These are phyloP conservation scores for Chaetomiaceae sp. DNA, from an alignment of 2,329 filamentous ascomycete species.

Conservation along the genomic window DNA sequence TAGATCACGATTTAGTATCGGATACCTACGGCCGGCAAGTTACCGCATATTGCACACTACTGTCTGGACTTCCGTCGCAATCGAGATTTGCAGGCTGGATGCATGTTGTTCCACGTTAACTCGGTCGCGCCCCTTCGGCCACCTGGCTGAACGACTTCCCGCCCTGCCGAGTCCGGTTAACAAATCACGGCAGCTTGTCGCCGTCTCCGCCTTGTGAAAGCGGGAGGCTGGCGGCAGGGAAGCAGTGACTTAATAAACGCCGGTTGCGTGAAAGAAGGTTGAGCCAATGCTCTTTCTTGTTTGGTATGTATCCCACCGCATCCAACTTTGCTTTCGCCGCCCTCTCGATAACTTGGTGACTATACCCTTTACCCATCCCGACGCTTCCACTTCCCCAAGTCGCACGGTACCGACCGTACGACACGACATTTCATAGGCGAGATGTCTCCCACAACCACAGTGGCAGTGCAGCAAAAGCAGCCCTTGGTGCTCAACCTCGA, in stretches of 20 bases:
- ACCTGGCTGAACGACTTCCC: not conserved
- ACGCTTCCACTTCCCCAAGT: too few species aligned
- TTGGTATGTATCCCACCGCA: too few species aligned
- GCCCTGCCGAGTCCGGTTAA: not conserved
- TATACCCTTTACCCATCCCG: too few species aligned
- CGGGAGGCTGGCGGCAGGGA: too few species aligned
- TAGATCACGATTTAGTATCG: too few species aligned
- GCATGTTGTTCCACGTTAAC: constrained; percentile 6
- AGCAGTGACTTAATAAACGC: too few species aligned
- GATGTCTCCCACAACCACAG: constrained; percentile 12
- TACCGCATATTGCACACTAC: not conserved
- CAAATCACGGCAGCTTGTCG: not conserved
- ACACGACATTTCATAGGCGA: not conserved
- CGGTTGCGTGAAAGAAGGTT: too few species aligned
- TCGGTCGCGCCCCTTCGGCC: not conserved
- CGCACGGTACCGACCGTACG: too few species aligned
- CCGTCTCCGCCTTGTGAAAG: not conserved
- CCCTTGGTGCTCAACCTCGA: constrained; percentile 6
- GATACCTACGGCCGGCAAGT: not conserved
- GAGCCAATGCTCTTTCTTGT: too few species aligned
- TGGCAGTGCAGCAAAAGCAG: constrained; percentile 7
- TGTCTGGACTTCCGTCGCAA: not conserved
- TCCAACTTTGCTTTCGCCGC: too few species aligned
- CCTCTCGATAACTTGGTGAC: too few species aligned
- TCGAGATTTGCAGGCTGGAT: not conserved